Conservation (phyloP, 345 rosid species). For the Rhizophora apiculata region DNA sequence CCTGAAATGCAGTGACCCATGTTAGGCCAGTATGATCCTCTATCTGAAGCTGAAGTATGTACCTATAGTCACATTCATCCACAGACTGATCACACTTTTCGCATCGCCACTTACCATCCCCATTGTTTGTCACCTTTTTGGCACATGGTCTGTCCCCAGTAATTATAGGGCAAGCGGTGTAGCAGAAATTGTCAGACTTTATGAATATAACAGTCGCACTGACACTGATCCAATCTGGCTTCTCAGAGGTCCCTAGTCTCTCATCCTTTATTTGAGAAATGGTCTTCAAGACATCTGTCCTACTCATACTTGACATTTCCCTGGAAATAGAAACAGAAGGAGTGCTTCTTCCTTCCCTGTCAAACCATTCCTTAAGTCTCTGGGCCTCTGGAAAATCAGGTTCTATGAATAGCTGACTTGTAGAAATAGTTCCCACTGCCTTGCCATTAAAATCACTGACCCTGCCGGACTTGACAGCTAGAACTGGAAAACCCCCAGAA, state of each 20-base stretch:
- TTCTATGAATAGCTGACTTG: constrained; percentile 68
- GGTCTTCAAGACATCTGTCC: constrained; percentile 59
- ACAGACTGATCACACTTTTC: constrained; percentile 69
- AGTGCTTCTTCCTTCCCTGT: constrained; percentile 57
- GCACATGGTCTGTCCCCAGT: constrained; percentile 76
- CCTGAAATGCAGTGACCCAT: constrained; percentile 95
- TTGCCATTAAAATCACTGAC: constrained; percentile 83
- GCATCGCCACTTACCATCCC: constrained; percentile 91
- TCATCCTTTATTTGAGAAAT: constrained; percentile 87
- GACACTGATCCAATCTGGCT: constrained; percentile 87
- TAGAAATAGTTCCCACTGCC: constrained; percentile 66
- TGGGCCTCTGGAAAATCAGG: constrained; percentile 75
- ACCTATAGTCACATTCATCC: constrained; percentile 80
- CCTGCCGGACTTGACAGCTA: constrained; percentile 74
- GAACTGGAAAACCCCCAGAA: constrained; percentile 68
- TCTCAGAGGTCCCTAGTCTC: constrained; percentile 85
- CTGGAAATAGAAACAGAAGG: constrained; percentile 70
- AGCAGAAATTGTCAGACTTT: constrained; percentile 81
- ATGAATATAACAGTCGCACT: constrained; percentile 57
- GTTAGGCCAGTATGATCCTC: constrained; percentile 83
- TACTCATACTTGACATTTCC: constrained; percentile 49
- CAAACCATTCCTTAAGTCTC: constrained; percentile 70
- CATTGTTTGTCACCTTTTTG: constrained; percentile 87
- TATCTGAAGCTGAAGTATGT: constrained; percentile 82
- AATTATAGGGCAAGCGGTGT: constrained; percentile 84